Evolutionary conservation across 805 yeast species (phyloP), one percentile per base, ranked within the genome.

Genomic region (Sugiyamaella smithiae): DNA sequence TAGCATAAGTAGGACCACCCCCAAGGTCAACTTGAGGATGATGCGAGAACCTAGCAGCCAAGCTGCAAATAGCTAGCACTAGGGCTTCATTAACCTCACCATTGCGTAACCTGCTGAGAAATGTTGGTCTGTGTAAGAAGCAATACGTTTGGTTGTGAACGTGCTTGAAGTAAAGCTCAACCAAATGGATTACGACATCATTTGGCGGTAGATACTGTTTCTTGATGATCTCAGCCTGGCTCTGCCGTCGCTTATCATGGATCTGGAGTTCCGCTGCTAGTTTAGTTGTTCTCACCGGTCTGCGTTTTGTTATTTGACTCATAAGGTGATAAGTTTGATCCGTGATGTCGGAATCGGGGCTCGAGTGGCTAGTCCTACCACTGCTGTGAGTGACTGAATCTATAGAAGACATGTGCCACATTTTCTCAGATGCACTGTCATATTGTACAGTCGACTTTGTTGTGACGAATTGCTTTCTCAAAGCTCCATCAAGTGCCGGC

Each of bases 71-170:
- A 6, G 68, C 67, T 31, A 61, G 52, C 8, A 66, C 54, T 2
- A 66, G 57, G 2, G 63, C 55, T 17, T 61, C 58, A 32, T 57
- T 56, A 35, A 66, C 63, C 24, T 55, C 52, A 2, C 63, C 63
- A 5, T 55, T 54, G n/a, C 57, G 52, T 7, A 66, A 43, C 11
- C 61, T 48, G 17, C 55, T 52, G 50, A 67, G 52, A 36, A 66
- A 65, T 1, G 63, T 51, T 1, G 66, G 65, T 36, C 60, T 57
- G 55, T 66, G 68, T 8, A 66, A 57, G 45, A 66, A 65, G 2
- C 65, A 62, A 48, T 66, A 66, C 2, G 68, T 63, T 51, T 64
- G 68, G 49, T 60, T 59, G 48, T 66, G 65, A 26, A 67, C 55
- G 42, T 66, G 56, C 36, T 56, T 51, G 52, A 67, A 66, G 46